Base-by-base conservation (phyloP, 306 rosid genomes). In the Vigna mungo region DNA sequence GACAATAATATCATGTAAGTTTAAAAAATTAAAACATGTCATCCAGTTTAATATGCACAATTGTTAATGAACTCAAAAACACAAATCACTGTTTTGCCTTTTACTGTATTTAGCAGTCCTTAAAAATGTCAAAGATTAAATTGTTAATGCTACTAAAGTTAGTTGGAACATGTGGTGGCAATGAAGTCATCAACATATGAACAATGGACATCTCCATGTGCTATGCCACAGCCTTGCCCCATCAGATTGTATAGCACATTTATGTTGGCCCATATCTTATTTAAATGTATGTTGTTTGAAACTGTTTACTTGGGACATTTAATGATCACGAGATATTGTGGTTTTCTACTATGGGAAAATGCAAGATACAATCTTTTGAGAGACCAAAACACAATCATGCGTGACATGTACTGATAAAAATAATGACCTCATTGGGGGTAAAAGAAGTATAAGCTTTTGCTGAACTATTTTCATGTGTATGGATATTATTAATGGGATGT, bases 181-280 rank as follows among this genome's bases (percentile, higher is more conserved):
- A 37, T 58, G 70, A 58, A 27, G 44, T 18, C 20, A 34, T 5
- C 34, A 17, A 53, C 68, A 52, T 6, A 54, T 36, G 9, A 6
- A 36, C 41, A 51, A 0, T 15, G 6, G 18, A 68, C 9, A 58
- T 14, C 41, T 47, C 20, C 71, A 81, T 81, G 80, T 67, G 76
- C 75, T 15, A 21, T 58, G 58, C 17, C 46, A 37, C 64, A 13
- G 23, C 43, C 74, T 20, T 66, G 64, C 34, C 69, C 62, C 84
- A 72, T 62, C 61, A 46, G 49, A 53, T 72, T 55, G 23, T 25
- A n/a, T 36, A 53, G 65, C 16, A 52, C 67, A 66, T 67, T 48
- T 70, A 69, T 47, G 37, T 51, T 53, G 56, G 54, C 54, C 78
- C 72, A 39, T 46, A 11, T 21, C 21, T 7, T 65, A 75, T 58